Conservation (phyloP, 495 filamentous ascomycete species). For the Lophiostoma macrostomum region DNA sequence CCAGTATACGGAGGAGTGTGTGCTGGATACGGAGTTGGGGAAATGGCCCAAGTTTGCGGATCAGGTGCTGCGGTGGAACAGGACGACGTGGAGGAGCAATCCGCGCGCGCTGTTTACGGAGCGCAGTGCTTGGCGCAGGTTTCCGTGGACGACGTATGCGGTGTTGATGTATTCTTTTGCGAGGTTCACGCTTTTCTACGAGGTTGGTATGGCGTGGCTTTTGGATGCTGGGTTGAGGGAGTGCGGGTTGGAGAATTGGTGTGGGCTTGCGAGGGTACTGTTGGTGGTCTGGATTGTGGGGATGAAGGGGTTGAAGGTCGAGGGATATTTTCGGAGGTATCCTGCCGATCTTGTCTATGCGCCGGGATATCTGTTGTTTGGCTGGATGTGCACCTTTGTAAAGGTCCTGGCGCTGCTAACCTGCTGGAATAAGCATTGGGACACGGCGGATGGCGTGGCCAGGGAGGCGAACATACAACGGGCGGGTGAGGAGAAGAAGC, state of each 20-base stretch:
- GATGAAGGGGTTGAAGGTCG: conserved; percentile 73
- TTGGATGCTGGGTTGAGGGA: background rate
- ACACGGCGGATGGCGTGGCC: background rate
- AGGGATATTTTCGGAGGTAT: conserved; percentile 69
- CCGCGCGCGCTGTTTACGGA: conserved; percentile 52
- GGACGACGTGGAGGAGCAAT: conserved; percentile 81
- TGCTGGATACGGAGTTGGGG: conserved; percentile 69
- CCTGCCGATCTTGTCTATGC: conserved; percentile 66
- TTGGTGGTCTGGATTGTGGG: conserved; percentile 62
- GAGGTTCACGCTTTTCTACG: background rate
- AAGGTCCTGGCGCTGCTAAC: conserved; percentile 73
- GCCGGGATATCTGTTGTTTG: conserved; percentile 72
- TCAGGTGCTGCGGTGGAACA: conserved; percentile 70
- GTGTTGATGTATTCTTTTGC: conserved; percentile 42
- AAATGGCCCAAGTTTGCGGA: conserved; percentile 43
- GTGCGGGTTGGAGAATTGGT: background rate
- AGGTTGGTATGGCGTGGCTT: background rate
- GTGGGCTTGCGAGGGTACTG: conserved; percentile 44
- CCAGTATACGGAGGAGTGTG: conserved; percentile 69
- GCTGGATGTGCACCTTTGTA: conserved; percentile 73
- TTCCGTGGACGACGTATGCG: conserved; percentile 73
- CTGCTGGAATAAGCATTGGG: conserved; percentile 1
- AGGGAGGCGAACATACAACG: background rate
- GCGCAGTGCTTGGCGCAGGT: background rate
- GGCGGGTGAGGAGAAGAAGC: background rate